These are phyloP conservation scores for Elsinoe ampelina DNA, from an alignment of 2,329 filamentous ascomycete species.

Conservation along the genomic window DNA sequence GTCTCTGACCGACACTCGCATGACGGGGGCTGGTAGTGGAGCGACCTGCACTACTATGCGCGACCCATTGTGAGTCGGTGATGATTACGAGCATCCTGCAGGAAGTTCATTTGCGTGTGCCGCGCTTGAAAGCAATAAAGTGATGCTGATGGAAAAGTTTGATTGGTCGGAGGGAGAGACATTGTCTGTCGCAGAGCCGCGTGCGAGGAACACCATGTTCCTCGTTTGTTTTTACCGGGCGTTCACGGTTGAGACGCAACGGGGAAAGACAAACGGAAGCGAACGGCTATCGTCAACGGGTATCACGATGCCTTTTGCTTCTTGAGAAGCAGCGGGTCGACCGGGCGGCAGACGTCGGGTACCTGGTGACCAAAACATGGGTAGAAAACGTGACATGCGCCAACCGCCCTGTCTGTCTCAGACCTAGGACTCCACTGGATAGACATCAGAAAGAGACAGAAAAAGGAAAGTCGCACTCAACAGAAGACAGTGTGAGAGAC, in stretches of 20 bases:
- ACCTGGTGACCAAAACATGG: neutral
- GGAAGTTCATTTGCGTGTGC: neutral
- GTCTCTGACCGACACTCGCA: neutral
- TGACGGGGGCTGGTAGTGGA: neutral
- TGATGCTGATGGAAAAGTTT: neutral
- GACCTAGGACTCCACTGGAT: neutral
- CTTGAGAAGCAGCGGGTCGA: neutral
- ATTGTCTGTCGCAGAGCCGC: slow-evolving; percentile 9
- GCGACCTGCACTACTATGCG: neutral
- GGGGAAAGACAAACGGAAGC: neutral
- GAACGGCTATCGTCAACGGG: slow-evolving; percentile 10
- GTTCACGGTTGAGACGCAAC: slow-evolving; percentile 9
- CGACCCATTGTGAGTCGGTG: neutral
- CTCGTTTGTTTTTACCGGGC: neutral
- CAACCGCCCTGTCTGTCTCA: slow-evolving; percentile 7
- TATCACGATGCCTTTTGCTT: slow-evolving; percentile 4
- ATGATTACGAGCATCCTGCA: neutral
- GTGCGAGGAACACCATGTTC: neutral
- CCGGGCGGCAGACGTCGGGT: neutral
- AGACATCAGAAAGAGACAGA: neutral
- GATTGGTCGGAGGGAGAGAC: slow-evolving; percentile 3
- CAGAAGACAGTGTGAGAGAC: neutral
- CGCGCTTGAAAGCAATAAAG: neutral
- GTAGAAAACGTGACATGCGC: slow-evolving; percentile 3
- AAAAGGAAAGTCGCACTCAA: neutral